Conservation (phyloP, 2,329 filamentous ascomycete species). For the Stylonectria norvegica region DNA sequence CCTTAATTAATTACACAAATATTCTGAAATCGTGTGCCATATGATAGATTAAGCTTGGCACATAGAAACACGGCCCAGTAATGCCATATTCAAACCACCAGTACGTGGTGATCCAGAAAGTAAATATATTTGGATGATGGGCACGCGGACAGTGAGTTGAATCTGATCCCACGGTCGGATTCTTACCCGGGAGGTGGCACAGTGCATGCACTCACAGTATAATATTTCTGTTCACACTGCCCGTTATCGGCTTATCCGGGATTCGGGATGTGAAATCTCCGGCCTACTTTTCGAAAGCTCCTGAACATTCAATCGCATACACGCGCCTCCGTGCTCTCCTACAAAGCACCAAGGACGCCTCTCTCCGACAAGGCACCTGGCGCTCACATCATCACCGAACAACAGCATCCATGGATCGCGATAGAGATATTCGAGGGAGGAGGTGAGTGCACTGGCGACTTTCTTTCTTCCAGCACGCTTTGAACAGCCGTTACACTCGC, state of each 20-base stretch:
- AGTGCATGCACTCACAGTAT: neutral
- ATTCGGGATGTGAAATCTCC: slow-evolving; percentile 22
- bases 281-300: slow-evolving; percentile 11
- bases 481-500: too few species aligned
- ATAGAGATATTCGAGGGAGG: slow-evolving; percentile 33
- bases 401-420: slow-evolving; percentile 33
- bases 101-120: too few species aligned
- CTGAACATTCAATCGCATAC: slow-evolving; percentile 4
- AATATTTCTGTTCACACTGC: neutral
- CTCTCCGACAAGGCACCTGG: slow-evolving; percentile 10
- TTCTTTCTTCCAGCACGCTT: slow-evolving; percentile 11
- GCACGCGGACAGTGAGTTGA: too few species aligned
- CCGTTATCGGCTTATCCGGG: slow-evolving; percentile 21
- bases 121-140: too few species aligned
- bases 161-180: too few species aligned
- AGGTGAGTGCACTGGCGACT: slow-evolving; percentile 32
- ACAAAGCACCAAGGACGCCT: slow-evolving; percentile 6
- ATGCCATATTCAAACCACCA: too few species aligned
- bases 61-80: too few species aligned
- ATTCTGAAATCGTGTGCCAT: too few species aligned
- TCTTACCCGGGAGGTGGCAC: too few species aligned
- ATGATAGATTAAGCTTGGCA: too few species aligned
- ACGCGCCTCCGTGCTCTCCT: slow-evolving; percentile 22
- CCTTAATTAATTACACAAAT: too few species aligned
- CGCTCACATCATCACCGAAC: slow-evolving; percentile 3